Base-by-base conservation (phyloP, 768 basidiomycete genomes). In the Auricularia sp. region DNA sequence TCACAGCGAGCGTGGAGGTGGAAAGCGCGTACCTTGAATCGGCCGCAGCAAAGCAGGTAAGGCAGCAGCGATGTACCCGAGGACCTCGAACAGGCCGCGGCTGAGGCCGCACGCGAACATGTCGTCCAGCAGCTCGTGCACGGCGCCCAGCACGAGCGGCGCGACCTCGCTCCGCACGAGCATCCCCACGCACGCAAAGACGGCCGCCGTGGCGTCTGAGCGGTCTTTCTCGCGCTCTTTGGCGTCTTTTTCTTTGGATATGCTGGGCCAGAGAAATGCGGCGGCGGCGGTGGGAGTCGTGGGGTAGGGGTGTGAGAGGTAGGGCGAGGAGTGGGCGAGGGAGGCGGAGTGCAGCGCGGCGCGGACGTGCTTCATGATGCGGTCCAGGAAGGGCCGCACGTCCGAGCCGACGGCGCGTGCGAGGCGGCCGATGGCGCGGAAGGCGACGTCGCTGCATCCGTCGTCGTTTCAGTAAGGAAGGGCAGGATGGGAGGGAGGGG, bases 101-200 rank as follows among this genome's bases (percentile, higher is more conserved):
- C 91, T 95, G 67, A 99, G 76, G 2, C 95, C 97, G 72, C 90
- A 96, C 0, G 87, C 89, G 72, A 98, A 90, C 91, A 99, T 98
- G 45, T 96, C 79, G 73, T 98, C 95, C 36, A 99, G 84, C 69
- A 98, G 90, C 71, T 98, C 97, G 74, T 98, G 97, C 65, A 99
- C 81, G 54, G 96, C 81, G 72, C 95, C 94, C 1, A 97, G 98
- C 58, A 99, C 78, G 74, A 94, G 95, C 2, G 94, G 94, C 0
- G 96, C 97, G 37, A 99, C 94, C 8, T 97, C 92, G 1, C 86
- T 85, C 10, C 29, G 56, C 1, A 94, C 93, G 47, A 99, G 80
- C 94, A 98, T 96, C 42, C 93, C 92, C 65, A 99, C 84, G 75
- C 97, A 98, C 10, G 10, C 16, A 16, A 51, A 51, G 5, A 51